Base-by-base conservation (phyloP, 129 eudicot genomes). In the Gnaphalium uliginosum region DNA sequence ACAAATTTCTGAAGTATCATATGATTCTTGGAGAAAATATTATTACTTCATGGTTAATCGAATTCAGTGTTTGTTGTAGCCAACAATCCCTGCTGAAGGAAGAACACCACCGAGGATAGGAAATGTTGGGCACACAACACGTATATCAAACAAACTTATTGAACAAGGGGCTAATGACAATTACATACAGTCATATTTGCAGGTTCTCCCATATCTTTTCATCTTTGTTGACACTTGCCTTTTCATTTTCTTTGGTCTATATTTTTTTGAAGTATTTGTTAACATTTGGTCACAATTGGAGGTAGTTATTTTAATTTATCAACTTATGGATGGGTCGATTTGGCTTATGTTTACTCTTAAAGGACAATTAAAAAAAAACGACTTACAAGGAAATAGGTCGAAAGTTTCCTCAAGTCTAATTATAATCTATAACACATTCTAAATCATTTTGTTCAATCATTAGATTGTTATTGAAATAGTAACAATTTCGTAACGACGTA, bases 101-200 rank as follows among this genome's bases (percentile, higher is more conserved):
- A 91, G 86, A 83, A 51, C 73, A 0, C 86, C 90, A 22, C 94
- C 99, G 17, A 89, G 96, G 81, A 82, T 87, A 69, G 99, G 99
- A 73, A 91, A 89, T 74, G 86, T 91, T 79, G 99, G 99, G 24
- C 99, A 94, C 80, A 76, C 87, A 66, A 91, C 99, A 58, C 99
- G 92, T 30, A 88, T 94, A 69, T 87, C 99, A 25, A 94, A 94
- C 84, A 94, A 91, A 76, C 89, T 94, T 72, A 84, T 94, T 54
- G 97, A 91, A 81, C 54, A 90, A 46, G 99, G 90, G 76, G 80
- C 82, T 61, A 86, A 72, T 79, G 84, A 83, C 79, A 84, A 80
- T 46, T 81, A 77, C 41, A 78, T 91, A 67, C 92, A 83, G 85
- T 75, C 87, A 37, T 69, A 78, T 67, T 51, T 94, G 83, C 97